Evolutionary conservation across 2,329 filamentous ascomycete species (phyloP).

Genomic region (Aureobasidium melanogenum): DNA sequence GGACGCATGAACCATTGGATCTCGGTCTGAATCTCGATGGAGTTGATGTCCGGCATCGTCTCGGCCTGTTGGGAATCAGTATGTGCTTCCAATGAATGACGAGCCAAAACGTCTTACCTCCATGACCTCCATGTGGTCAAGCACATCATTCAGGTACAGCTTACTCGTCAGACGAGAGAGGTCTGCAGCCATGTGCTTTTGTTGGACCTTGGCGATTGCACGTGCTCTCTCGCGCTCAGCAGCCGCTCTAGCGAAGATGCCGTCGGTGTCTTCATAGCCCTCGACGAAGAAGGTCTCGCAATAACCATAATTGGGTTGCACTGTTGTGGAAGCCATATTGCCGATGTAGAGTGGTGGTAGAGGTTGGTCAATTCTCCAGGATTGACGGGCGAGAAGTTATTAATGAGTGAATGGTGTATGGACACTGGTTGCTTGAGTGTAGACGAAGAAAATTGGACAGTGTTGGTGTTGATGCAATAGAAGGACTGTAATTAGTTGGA

Average conservation of each 20-base stretch:
- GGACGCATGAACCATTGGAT: conserved; percentile 99
- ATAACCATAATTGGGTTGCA: conserved; percentile 47
- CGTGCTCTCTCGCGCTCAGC: conserved; percentile 67
- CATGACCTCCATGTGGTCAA: conserved; percentile 92
- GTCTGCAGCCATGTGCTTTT: conserved; percentile 82
- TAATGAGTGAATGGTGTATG: conserved; percentile 16
- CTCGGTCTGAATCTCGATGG: conserved; percentile 98
- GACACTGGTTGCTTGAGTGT: conserved; percentile 14
- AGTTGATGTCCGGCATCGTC: conserved; percentile 89
- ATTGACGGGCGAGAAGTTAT: conserved; percentile 28
- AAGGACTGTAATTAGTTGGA: conserved; percentile 52
- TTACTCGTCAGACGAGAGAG: conserved; percentile 76
- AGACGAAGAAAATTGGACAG: conserved; percentile 28
- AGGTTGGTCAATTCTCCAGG: conserved; percentile 40
- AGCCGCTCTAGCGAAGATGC: conserved; percentile 47
- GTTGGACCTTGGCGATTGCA: conserved; percentile 69
- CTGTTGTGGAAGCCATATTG: conserved; percentile 47
- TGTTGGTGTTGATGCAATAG: conserved; percentile 33
- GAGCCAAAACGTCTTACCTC: conserved; percentile 49
- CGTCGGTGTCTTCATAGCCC: conserved; percentile 47
- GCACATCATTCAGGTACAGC: conserved; percentile 89
- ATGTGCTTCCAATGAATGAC: neutral
- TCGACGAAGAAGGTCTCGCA: conserved; percentile 64
- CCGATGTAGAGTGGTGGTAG: conserved; percentile 33
- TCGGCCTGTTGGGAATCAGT: conserved; percentile 47